Evolutionary conservation across 768 basidiomycete genomes (phyloP).

Genomic region (Mycena kentingensis): DNA sequence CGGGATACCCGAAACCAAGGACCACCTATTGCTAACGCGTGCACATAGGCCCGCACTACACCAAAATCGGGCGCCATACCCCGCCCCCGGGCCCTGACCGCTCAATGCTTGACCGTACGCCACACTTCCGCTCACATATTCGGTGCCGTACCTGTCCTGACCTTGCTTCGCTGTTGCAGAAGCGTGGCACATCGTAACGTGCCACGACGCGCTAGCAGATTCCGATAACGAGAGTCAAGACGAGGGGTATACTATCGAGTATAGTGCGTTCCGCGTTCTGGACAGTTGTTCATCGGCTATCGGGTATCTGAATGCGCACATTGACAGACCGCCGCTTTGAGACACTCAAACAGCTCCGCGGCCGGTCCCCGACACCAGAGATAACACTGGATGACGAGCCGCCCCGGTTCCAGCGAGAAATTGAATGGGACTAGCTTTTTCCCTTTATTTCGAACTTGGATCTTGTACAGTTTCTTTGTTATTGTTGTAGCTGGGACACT

Average conservation of each 20-base stretch:
- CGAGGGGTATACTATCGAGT: conserved; percentile 63
- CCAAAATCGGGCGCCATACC: conserved; percentile 5
- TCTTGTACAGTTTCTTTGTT: too few relatives aligned
- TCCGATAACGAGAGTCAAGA: conserved; percentile 74
- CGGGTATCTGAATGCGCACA: neutral
- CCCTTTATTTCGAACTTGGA: too few relatives aligned
- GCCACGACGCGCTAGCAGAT: conserved; percentile 66
- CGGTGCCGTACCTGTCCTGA: conserved; percentile 10
- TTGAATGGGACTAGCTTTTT: conserved; percentile 23
- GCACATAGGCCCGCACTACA: neutral
- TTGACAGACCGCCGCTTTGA: conserved; percentile 50
- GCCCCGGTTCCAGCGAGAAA: conserved; percentile 6
- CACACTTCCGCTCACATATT: conserved; percentile 10
- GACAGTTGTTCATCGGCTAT: neutral
- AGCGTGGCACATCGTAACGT: conserved; percentile 68
- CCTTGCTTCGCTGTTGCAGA: too few relatives aligned
- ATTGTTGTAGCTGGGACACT: too few relatives aligned
- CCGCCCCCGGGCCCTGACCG: conserved; percentile 32
- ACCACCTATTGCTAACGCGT: too few relatives aligned
- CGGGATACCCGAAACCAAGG: too few relatives aligned
- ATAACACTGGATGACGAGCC: conserved; percentile 27
- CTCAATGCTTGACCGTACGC: conserved; percentile 52
- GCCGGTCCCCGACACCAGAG: conserved; percentile 51
- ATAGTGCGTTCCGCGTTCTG: conserved; percentile 49
- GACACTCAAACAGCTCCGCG: conserved; percentile 55